Evolutionary conservation across 805 yeast genomes (phyloP).

Genomic region (Starmera dryadoides): DNA sequence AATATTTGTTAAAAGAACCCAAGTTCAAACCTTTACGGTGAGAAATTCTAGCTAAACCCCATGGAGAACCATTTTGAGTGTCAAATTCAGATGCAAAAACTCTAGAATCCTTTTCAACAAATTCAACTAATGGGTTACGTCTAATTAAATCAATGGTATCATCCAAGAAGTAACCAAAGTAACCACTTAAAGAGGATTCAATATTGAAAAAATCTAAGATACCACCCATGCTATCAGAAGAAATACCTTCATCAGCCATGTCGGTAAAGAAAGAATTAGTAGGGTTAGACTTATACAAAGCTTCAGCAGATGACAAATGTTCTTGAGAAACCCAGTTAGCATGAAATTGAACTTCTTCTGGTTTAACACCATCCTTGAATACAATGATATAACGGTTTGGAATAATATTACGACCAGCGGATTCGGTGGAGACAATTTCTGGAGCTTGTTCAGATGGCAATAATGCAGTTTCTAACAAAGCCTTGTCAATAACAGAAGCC

Average conservation of each 20-base stretch:
- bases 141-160: constrained; percentile 70
- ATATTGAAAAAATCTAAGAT: constrained; percentile 55
- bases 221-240: constrained; percentile 36
- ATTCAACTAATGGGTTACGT: constrained; percentile 53
- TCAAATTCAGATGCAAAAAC: constrained; percentile 59
- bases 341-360: constrained; percentile 56
- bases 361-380: constrained; percentile 57
- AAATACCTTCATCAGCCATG: constrained; percentile 17
- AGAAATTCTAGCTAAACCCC: constrained; percentile 91
- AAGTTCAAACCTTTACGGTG: constrained; percentile 68
- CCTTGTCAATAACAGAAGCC: constrained; percentile 11
- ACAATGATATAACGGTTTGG: constrained; percentile 82
- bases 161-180: constrained; percentile 77
- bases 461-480: constrained; percentile 7
- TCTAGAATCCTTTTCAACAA: constrained; percentile 68
- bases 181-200: constrained; percentile 58
- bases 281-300: constrained; percentile 25
- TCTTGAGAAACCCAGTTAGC: constrained; percentile 53
- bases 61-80: constrained; percentile 79
- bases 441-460: constrained; percentile 23
- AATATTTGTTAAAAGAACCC: constrained; percentile 65
- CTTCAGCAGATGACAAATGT: constrained; percentile 37
- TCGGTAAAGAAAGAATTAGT: constrained; percentile 31
- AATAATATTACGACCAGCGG: constrained; percentile 39
- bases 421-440: constrained; percentile 39